Base-by-base conservation (phyloP, 768 basidiomycete genomes). In the Leccinum barrowsii region DNA sequence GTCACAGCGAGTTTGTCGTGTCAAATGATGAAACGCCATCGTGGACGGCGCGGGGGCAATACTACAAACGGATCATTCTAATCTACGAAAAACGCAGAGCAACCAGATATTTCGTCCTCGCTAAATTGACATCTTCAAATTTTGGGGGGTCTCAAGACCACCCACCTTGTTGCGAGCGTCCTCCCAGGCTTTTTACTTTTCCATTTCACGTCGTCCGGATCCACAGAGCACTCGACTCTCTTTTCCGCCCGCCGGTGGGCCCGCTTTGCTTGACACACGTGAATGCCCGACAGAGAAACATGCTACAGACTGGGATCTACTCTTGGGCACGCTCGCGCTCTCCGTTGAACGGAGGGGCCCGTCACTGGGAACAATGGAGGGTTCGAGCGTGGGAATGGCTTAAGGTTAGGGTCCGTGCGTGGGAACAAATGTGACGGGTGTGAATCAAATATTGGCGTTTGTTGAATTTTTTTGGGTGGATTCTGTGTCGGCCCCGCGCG, bases 331-430 rank as follows among this genome's bases (percentile, higher is more conserved):
- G 35, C 56, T 55, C 46, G 24, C 15, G 56, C 48, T 47, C 42
- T 44, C 37, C 55, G 50, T 53, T 50, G 49, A 58, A 46, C 34
- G 37, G 42, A 52, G 42, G 51, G 50, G 58, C 15, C 22, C 55
- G 49, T 56, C 49, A 52, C 5, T 54, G 52, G 28, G 58, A 48
- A 61, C 66, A 70, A 67, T 62, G 63, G 53, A 59, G 56, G 55
- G 56, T 55, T 57, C 63, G 67, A 68, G 70, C 74, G 75, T 65
- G 66, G 64, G 70, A 71, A 72, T 42, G 28, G 47, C 53, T 62
- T 70, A 71, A 73, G 72, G 74, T 74, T 74, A 75, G 70, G 78
- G 78, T 75, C 78, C 67, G 78, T 78, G 78, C 76, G 78, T 75
- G 76, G 66, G 75, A 75, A 67, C 10, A 0, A 1, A 52, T 50